Base-by-base conservation (phyloP, 805 yeast species). In the Lipomyces orientalis region DNA sequence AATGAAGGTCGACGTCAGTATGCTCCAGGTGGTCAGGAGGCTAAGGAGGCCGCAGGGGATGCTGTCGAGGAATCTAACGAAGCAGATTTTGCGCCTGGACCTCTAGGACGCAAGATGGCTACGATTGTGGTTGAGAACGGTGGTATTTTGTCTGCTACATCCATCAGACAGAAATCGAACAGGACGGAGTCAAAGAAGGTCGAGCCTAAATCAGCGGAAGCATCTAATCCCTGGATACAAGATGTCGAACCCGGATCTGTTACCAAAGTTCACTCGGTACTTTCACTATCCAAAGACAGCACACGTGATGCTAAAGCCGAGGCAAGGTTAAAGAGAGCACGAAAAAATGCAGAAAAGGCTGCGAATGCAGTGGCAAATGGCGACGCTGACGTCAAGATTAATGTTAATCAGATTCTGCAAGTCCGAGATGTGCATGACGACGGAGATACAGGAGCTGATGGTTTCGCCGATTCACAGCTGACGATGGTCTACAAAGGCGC, bases 1-100 rank as follows among this genome's bases (percentile, higher is more conserved):
- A 92, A 91, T 76, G 83, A 84, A 69, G 98, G 98, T 54, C 87
- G 97, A 80, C 84, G 97, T 78, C 81, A 87, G 14, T 93, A 91
- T 75, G 86, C 93, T 2, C 95, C 97, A 4, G 80, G 82, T 12
- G 85, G 87, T 2, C 75, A 80, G 10, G 79, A 79, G n/a, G 76
- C 80, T 51, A 79, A 81, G 52, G 60, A 60, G 5, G 75, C 72
- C 12, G 75, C 69, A 31, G 51, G 35, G 29, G 51, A 60, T 67
- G 64, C 61, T 10, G 58, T 71, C 34, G 58, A 64, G 34, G 58
- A 61, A 16, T 66, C 72, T n/a, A 65, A 67, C 25, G 70, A 66
- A 16, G 67, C 59, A 58, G 72, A 63, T n/a, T 69, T 60, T 6
- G 66, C 49, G 37, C 65, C 56, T 8, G 34, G 46, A 10, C 58